Percentiles rank a stretch among this genome's conserved stretches.
Evolutionary conservation across 2,329 filamentous ascomycete genomes (phyloP).

Genomic region (Hymenoscyphus fraxineus): DNA sequence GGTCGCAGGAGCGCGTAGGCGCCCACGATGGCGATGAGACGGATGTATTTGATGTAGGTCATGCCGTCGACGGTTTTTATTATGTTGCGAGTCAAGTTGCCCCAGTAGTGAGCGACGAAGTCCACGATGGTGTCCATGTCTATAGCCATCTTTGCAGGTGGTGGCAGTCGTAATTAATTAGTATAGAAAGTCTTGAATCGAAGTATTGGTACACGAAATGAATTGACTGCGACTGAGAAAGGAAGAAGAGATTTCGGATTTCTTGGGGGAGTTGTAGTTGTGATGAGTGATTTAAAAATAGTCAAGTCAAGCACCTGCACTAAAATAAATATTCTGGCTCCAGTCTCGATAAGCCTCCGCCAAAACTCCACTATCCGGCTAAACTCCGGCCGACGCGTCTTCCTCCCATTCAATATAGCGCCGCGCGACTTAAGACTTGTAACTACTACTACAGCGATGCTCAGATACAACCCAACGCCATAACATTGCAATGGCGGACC

Average conservation of each 20-base stretch:
- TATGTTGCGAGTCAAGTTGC: slow-evolving; percentile 46
- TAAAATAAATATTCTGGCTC: slow-evolving; percentile 4
- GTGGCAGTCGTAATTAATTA: not conserved
- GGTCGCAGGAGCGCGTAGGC: slow-evolving; percentile 72
- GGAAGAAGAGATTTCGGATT: not conserved
- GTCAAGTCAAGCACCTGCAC: not conserved
- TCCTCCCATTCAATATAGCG: not conserved
- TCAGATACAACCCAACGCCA: not conserved
- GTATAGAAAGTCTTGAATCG: not conserved
- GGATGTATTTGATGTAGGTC: slow-evolving; percentile 56
- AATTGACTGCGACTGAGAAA: slow-evolving; percentile 1
- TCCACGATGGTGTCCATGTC: slow-evolving; percentile 10
- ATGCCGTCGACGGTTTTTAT: slow-evolving; percentile 47
- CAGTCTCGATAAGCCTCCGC: slow-evolving; percentile 7
- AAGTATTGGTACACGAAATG: not conserved
- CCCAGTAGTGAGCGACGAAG: slow-evolving; percentile 14
- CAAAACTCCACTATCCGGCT: slow-evolving; percentile 5
- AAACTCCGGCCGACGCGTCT: slow-evolving; percentile 22
- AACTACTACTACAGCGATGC: not conserved
- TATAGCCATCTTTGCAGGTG: not conserved
- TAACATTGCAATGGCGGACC: slow-evolving; percentile 17
- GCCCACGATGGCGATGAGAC: slow-evolving; percentile 67
- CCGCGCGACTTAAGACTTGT: not conserved
- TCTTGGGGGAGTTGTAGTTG: not conserved
- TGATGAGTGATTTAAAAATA: slow-evolving; percentile 8